Percentiles rank a stretch among this genome's conserved stretches.
Evolutionary conservation across 495 filamentous ascomycete species (phyloP).

Genomic region (Aspergillus affinis): DNA sequence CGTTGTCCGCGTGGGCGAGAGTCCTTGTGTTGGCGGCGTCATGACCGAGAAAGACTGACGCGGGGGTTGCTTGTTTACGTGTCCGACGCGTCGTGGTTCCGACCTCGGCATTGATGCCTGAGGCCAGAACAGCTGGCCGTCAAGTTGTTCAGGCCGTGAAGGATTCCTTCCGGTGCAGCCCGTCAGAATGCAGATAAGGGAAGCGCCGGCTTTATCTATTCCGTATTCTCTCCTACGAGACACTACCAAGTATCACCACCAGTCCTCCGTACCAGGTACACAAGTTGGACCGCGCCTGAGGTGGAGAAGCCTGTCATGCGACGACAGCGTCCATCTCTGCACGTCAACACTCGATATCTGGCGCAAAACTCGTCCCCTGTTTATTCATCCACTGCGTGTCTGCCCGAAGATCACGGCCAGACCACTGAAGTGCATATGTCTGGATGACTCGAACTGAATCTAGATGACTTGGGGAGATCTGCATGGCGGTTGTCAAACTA

Average conservation of each 20-base stretch:
- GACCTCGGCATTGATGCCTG: constrained; percentile 20
- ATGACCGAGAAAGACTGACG: constrained; percentile 8
- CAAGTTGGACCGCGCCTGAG: not conserved
- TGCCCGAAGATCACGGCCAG: not conserved
- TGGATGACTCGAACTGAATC: too few relatives aligned
- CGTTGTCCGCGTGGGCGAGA: too few relatives aligned
- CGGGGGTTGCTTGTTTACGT: constrained; percentile 30
- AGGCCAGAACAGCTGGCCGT: constrained; percentile 10
- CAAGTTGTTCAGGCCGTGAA: not conserved
- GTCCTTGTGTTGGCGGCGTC: too few relatives aligned
- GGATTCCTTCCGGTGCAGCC: not conserved
- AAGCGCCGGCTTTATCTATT: too few relatives aligned
- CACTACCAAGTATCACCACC: too few relatives aligned
- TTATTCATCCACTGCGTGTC: not conserved
- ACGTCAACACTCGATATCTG: not conserved
- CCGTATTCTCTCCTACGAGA: not conserved
- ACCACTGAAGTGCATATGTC: not conserved
- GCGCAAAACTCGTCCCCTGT: not conserved
- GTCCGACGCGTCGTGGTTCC: constrained; percentile 26
- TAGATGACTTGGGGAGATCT: too few relatives aligned
- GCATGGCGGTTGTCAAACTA: not conserved
- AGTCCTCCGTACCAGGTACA: too few relatives aligned
- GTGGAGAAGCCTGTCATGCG: not conserved
- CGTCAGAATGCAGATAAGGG: too few relatives aligned
- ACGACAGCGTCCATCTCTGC: not conserved